Conservation (phyloP, 139 green algal species). For the Asterochloris sp. region DNA sequence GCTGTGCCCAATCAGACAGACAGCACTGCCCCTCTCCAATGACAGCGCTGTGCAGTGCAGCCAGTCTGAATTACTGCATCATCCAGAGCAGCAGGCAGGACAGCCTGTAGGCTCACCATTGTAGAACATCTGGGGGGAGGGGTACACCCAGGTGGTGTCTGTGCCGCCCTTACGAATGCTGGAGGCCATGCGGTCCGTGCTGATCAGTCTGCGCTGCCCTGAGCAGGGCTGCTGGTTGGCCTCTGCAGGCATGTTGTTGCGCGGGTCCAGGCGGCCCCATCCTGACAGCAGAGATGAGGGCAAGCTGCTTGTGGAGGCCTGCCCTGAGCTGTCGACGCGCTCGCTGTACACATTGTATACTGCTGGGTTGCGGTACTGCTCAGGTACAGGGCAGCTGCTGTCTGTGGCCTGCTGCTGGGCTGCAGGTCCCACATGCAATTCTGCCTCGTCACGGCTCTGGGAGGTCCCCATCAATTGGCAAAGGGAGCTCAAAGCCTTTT, state of each 20-base stretch:
- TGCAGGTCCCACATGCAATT: too few species aligned
- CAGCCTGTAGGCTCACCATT: conserved; percentile 63
- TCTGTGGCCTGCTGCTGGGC: too few species aligned
- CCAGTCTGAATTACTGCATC: too few species aligned
- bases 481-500: too few species aligned
- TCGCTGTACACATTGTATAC: conserved; percentile 94
- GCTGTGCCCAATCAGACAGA: too few species aligned
- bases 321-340: conserved; percentile 50
- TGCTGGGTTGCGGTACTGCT: conserved; percentile 30
- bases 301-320: conserved; percentile 22
- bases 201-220: conserved; percentile 76
- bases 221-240: conserved; percentile 83
- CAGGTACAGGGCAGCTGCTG: conserved; percentile 37
- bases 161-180: conserved; percentile 93
- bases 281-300: background rate
- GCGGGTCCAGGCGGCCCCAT: conserved; percentile 57
- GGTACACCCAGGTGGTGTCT: conserved; percentile 81
- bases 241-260: conserved; percentile 91
- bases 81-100: background rate
- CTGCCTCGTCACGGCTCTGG: too few species aligned
- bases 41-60: too few species aligned
- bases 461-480: too few species aligned
- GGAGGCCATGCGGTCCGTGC: conserved; percentile 59
- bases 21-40: too few species aligned
- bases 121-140: conserved; percentile 97